Evolutionary conservation across 495 filamentous ascomycete species (phyloP), one percentile per base, ranked within the genome.

Genomic region (Annulohypoxylon bovei): DNA sequence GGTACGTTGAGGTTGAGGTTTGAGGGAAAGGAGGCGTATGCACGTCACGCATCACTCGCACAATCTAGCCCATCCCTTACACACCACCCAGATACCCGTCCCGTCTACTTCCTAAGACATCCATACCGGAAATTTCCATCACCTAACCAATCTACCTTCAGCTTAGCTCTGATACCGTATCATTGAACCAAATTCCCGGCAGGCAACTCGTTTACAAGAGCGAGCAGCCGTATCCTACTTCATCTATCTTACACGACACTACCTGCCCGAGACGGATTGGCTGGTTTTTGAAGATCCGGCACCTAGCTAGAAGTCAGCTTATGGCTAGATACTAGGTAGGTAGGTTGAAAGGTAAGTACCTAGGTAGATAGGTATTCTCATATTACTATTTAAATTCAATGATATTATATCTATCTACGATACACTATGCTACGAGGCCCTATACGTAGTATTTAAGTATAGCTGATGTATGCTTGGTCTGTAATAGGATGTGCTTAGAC

Each of bases 211-310:
- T 42, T 42, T 3, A 20, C 18, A 18, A 18, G 39, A 42, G 8
- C n/a, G n/a, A 3, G 44, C 44, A 22, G 23, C 16, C 4, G n/a
- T n/a, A 46, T 46, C 20, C 42, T 46, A 20, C 42, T 46, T 47
- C 20, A 47, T 47, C 44, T 47, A 22, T 25, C 44, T 28, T 28
- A 50, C 46, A 16, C 44, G 9, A 25, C 44, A 11, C 28, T 53
- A 53, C 49, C 49, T 53, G 28, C 49, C 49, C 6, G 16, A 32
- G 27, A 32, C 49, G 28, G 49, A 53, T 33, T 33, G 49, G 49
- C 28, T 53, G 22, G 22, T 28, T 52, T 27, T 28, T 16, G 7
- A 28, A 52, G 47, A 16, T 25, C 47, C 23, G 23, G 20, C 11
- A 28, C 25, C 12, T 52, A 52, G 47, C 12, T n/a, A 12, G 25